Evolutionary conservation across 2,329 filamentous ascomycete species (phyloP), one percentile per base, ranked within the genome.

Genomic region (Pseudocercospora fijiensis): DNA sequence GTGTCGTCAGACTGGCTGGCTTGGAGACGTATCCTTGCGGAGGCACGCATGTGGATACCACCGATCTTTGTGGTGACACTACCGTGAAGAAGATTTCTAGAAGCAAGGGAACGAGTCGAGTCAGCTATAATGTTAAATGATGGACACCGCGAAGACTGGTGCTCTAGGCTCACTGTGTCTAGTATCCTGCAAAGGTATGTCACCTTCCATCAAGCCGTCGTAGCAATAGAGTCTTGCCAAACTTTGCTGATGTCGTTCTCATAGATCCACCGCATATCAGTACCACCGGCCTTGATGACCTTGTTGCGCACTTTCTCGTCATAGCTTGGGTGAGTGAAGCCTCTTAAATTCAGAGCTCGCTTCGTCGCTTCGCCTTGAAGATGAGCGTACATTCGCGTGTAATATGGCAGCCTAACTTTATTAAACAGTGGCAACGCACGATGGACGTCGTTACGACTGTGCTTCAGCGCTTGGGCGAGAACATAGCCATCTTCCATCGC

Each of bases 11-110:
- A 63, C 90, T 92, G 64, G 84, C 86, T 0, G 88, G 88, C 0
- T 83, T 85, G 0, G 90, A 88, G 69, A 83, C 83, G 26, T 91
- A 92, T 78, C 88, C 89, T 0, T 92, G 90, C 74, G 90, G 89
- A 7, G 89, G 89, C 0, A 92, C 89, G 26, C 90, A 92, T 78
- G 88, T 91, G 3, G 79, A 83, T 28, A 82, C 78, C 18, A 88
- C 87, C 20, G 80, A 83, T 62, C 69, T 82, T 64, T 86, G 84
- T 70, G 86, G 88, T 0, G 82, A 83, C 22, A 85, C 86, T 4
- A 84, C 78, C 2, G 86, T 91, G 3, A 88, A 82, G 79, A 90
- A 88, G 78, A 88, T 92, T 60, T 82, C 82, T 66, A 81, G 88
- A 75, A 81, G 79, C 59, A 90, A 89, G 75, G 88, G 88, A 2